phyloP scores from a whole-genome alignment of 2,329 filamentous ascomycete species.

The Pyrenophora graminea region DNA sequence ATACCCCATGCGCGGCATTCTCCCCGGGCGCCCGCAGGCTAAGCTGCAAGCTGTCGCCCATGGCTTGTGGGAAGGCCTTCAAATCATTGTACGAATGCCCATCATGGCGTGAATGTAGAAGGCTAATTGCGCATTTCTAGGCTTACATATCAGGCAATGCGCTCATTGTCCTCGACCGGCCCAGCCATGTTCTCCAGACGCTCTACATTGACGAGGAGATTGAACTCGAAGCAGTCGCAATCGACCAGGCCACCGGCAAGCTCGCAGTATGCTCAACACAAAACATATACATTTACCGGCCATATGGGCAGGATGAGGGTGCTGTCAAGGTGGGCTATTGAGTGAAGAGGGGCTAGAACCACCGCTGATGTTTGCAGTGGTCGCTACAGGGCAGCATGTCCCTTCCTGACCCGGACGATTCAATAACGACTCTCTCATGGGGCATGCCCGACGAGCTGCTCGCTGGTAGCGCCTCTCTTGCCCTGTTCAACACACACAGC shows the following conservation, averaged over 20 bases:
- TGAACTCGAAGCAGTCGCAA: conserved; percentile 73
- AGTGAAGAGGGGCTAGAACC: conserved; percentile 2
- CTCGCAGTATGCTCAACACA: conserved; percentile 74
- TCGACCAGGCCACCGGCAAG: conserved; percentile 83
- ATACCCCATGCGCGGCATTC: conserved; percentile 70
- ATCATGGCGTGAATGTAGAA: background rate
- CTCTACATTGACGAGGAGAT: conserved; percentile 79
- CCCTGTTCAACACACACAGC: conserved; percentile 66
- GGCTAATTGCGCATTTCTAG: conserved; percentile 49
- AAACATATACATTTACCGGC: conserved; percentile 76
- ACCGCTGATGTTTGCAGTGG: conserved; percentile 54
- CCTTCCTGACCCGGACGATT: conserved; percentile 51
- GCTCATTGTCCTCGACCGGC: conserved; percentile 78
- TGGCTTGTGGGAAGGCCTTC: conserved; percentile 71
- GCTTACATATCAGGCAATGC: conserved; percentile 89
- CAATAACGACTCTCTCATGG: conserved; percentile 75
- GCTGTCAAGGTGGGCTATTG: conserved; percentile 67
- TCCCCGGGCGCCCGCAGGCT: conserved; percentile 77
- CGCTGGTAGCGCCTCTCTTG: conserved; percentile 70
- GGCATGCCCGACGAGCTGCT: conserved; percentile 83
- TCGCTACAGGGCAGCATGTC: conserved; percentile 65
- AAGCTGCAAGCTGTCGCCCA: conserved; percentile 78
- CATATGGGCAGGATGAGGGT: conserved; percentile 71
- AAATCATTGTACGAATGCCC: conserved; percentile 67
- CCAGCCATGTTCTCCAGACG: conserved; percentile 79